These are phyloP conservation scores for Rhodotorula sp. DNA, from an alignment of 1,284 basidiomycete genomes.

Conservation along the genomic window DNA sequence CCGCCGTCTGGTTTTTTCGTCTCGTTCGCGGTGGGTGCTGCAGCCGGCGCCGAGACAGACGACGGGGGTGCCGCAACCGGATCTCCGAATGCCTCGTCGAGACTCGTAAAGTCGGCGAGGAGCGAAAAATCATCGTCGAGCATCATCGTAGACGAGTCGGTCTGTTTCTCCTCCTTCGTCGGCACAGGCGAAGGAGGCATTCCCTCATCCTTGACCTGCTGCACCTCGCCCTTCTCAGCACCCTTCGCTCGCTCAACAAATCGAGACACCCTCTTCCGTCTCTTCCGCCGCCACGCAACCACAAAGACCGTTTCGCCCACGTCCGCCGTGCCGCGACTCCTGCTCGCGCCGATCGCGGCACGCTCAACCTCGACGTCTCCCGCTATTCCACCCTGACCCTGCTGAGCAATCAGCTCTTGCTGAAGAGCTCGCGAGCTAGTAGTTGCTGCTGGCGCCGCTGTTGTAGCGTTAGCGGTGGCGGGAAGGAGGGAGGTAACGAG, in stretches of 20 bases:
- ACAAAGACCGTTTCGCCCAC: conserved; percentile 26
- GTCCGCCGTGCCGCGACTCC: conserved; percentile 7
- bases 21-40: neutral
- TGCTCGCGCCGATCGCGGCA: conserved; percentile 11
- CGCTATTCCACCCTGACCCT: neutral
- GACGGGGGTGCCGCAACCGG: neutral
- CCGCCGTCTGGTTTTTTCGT: neutral
- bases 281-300: conserved; percentile 5
- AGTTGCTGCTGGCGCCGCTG: neutral
- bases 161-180: neutral
- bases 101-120: conserved; percentile 20
- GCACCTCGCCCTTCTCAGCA: neutral
- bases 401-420: neutral
- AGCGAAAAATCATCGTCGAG: conserved; percentile 18
- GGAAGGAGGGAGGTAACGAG: conserved; percentile 27
- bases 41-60: neutral
- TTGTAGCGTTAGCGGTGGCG: neutral
- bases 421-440: neutral
- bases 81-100: conserved; percentile 32
- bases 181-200: neutral
- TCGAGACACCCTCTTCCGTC: neutral
- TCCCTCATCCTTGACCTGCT: neutral
- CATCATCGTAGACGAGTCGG: neutral
- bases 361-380: conserved; percentile 1
- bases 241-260: neutral